Conservation (phyloP, 2,329 filamentous ascomycete species). For the Hypoxylon sp. region DNA sequence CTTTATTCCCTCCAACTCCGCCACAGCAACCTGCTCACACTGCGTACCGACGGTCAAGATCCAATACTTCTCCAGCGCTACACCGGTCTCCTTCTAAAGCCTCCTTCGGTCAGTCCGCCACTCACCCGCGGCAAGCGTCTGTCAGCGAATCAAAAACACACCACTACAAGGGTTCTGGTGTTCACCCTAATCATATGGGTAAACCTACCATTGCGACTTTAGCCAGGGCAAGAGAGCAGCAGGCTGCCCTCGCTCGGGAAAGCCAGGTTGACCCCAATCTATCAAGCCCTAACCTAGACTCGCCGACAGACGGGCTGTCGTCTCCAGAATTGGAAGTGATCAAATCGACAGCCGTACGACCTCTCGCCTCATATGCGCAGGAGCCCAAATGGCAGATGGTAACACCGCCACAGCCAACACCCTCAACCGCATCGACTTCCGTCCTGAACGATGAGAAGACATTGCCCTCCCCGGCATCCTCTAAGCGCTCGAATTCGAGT, state of each 20-base stretch:
- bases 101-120: constrained; percentile 43
- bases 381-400: constrained; percentile 60
- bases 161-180: constrained; percentile 23
- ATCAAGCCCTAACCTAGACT: constrained; percentile 52
- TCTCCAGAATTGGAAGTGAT: constrained; percentile 39
- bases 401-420: constrained; percentile 48
- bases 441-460: constrained; percentile 44
- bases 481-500: constrained; percentile 47
- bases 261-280: constrained; percentile 47
- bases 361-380: constrained; percentile 42
- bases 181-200: constrained; percentile 32
- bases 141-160: constrained; percentile 17
- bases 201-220: constrained; percentile 40
- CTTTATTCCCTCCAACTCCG: constrained; percentile 54
- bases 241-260: constrained; percentile 14
- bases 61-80: constrained; percentile 63
- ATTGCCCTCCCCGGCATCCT: constrained; percentile 44
- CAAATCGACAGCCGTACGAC: constrained; percentile 45
- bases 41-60: constrained; percentile 54
- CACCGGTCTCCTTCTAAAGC: constrained; percentile 54
- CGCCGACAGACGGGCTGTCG: constrained; percentile 46
- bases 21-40: constrained; percentile 32
- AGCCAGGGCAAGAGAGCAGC: constrained; percentile 32
- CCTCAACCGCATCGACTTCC: constrained; percentile 41
- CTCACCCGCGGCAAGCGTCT: constrained; percentile 35